Conservation (phyloP, 192 early-diverging fungal species). For the Thoreauomyces humboldtii region DNA sequence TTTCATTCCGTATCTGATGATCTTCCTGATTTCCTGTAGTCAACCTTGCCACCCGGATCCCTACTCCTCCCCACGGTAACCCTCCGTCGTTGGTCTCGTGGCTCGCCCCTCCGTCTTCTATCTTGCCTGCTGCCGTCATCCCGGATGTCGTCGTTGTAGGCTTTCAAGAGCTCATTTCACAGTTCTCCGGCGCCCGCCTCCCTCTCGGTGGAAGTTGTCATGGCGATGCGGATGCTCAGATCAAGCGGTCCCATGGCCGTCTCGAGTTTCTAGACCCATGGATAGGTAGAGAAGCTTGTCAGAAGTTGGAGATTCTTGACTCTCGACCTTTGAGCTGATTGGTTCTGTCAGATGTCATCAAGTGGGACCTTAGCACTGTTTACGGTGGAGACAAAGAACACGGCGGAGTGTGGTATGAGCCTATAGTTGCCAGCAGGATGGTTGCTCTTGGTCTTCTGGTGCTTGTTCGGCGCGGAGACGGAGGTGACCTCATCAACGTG, state of each 20-base stretch:
- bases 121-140: neutral
- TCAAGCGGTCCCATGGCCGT: constrained; percentile 10
- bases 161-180: constrained; percentile 40
- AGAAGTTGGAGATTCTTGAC: too few species aligned
- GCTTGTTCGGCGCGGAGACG: constrained; percentile 22
- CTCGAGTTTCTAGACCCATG: constrained; percentile 25
- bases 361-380: too few species aligned
- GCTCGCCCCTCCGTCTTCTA: neutral
- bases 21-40: constrained; percentile 1
- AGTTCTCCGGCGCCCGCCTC: constrained; percentile 13
- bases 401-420: constrained; percentile 16
- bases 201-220: constrained; percentile 6
- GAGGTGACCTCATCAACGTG: neutral
- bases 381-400: neutral
- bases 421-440: constrained; percentile 18
- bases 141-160: constrained; percentile 40
- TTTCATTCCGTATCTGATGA: too few species aligned
- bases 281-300: too few species aligned
- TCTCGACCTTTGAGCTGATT: too few species aligned
- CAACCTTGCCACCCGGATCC: constrained; percentile 18
- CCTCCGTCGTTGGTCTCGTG: constrained; percentile 6
- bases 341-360: too few species aligned
- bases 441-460: constrained; percentile 34
- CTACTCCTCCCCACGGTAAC: neutral
- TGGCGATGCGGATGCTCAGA: constrained; percentile 5